Percentiles rank a stretch among this genome's conserved stretches.
These are phyloP conservation scores for Globisporangium perplexum DNA, from an alignment of 352 stramenopile species.

Conservation along the genomic window DNA sequence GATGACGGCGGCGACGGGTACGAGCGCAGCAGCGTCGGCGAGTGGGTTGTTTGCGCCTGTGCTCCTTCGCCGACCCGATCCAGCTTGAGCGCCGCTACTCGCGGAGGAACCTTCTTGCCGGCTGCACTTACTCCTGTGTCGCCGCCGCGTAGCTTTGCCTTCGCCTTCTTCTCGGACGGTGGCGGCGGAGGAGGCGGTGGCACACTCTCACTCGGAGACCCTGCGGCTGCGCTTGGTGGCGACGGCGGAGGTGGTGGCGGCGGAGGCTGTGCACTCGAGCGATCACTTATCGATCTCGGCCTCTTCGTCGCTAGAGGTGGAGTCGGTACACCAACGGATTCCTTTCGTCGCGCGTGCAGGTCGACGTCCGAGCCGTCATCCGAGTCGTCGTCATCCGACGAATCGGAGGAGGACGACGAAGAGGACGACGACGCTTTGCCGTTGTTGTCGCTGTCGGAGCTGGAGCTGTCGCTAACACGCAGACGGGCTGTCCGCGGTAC, in stretches of 20 bases:
- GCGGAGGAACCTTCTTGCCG: constrained; percentile 11
- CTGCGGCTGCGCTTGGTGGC: constrained; percentile 1
- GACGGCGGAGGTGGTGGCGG: constrained; percentile 16
- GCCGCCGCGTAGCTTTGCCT: constrained; percentile 12
- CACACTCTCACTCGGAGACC: not conserved
- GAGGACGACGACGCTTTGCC: constrained; percentile 16
- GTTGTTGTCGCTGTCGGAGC: constrained; percentile 42
- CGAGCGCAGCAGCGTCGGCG: constrained; percentile 41
- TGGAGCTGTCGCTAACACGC: constrained; percentile 57
- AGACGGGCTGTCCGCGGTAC: constrained; percentile 19
- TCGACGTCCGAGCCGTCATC: constrained; percentile 12
- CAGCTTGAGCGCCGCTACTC: constrained; percentile 11
- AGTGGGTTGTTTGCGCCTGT: constrained; percentile 20
- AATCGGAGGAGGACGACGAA: constrained; percentile 35
- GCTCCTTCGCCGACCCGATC: constrained; percentile 7
- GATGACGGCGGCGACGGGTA: constrained; percentile 53
- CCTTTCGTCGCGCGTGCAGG: constrained; percentile 2
- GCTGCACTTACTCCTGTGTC: constrained; percentile 1
- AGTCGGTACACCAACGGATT: not conserved
- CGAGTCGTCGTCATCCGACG: constrained; percentile 10
- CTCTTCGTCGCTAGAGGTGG: not conserved
- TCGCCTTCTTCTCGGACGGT: constrained; percentile 13
- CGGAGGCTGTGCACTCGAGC: constrained; percentile 6
- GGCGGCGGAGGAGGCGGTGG: constrained; percentile 14
- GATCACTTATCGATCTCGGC: not conserved